These are phyloP conservation scores for Boletus semigastroideus DNA, from an alignment of 1,284 basidiomycete species.

Conservation along the genomic window DNA sequence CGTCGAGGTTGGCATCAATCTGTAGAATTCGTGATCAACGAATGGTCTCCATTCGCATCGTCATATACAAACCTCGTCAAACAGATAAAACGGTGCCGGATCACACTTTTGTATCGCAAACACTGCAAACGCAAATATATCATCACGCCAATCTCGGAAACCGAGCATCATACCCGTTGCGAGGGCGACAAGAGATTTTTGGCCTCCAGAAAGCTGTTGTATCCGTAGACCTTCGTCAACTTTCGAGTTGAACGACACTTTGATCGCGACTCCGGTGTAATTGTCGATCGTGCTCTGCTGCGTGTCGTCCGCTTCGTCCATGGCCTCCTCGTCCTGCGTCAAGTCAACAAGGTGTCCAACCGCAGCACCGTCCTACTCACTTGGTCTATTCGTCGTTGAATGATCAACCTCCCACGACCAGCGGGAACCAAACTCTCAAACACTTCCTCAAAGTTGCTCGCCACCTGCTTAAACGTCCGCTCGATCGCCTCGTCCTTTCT, in stretches of 20 bases:
- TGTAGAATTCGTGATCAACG: slow-evolving; percentile 26
- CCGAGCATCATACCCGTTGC: slow-evolving; percentile 66
- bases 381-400: slow-evolving; percentile 86
- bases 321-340: slow-evolving; percentile 63
- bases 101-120: slow-evolving; percentile 99
- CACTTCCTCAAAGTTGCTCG: slow-evolving; percentile 94
- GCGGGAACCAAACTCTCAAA: slow-evolving; percentile 98
- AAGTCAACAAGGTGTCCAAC: neutral
- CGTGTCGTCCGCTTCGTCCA: slow-evolving; percentile 66
- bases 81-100: slow-evolving; percentile 99
- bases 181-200: slow-evolving; percentile 96
- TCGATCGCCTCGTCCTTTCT: slow-evolving; percentile 99
- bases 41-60: neutral
- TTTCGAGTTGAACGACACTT: slow-evolving; percentile 99
- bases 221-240: slow-evolving; percentile 94
- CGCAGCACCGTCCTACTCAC: slow-evolving; percentile 40
- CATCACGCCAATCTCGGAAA: neutral
- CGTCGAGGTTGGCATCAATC: slow-evolving; percentile 98
- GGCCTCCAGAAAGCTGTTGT: slow-evolving; percentile 96
- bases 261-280: slow-evolving; percentile 96
- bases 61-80: slow-evolving; percentile 75
- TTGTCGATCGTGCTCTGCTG: slow-evolving; percentile 84
- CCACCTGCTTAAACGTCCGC: slow-evolving; percentile 97
- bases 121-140: slow-evolving; percentile 46
- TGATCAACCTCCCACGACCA: slow-evolving; percentile 87